Base-by-base conservation (phyloP, 2,329 filamentous ascomycete species). In the Dactylonectria macrodidyma region DNA sequence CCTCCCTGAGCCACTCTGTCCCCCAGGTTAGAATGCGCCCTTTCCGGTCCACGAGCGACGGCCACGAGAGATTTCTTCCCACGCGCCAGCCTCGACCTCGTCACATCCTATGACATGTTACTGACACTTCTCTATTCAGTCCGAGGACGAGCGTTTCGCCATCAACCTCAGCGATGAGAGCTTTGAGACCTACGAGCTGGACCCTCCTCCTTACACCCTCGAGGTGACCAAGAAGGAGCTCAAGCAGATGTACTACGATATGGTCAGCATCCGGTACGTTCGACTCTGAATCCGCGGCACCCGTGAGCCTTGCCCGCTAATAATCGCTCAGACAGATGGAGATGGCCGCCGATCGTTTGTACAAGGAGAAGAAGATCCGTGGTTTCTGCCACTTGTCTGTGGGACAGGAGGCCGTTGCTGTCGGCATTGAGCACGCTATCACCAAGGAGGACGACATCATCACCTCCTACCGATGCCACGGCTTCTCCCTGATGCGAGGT, bases 321-420 rank as follows among this genome's bases (percentile, higher is more conserved):
- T 77, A 78, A 78, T 75, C 72, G 59, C 75, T 69, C 77, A 97
- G 95, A 86, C 96, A 97, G 84, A 97, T 99, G 96, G 96, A 99
- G 86, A 97, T 99, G 95, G 95, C 95, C 75, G 95, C 96, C 86
- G 96, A 99, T 83, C 91, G 95, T 82, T 88, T 99, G 80, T 99
- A 99, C 93, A 99, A 99, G 89, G 96, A 98, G 89, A 99, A 99
- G 92, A 98, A 99, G 90, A 98, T 99, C 78, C 93, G 96, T 78
- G 96, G 96, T 86, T 99, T 99, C 93, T 99, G 96, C 87, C 96
- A 99, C 87, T 86, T 99, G 84, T 98, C 96, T 67, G 97, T 93
- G 67, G 96, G 96, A 71, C 96, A 99, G 86, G 96, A 99, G 89
- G 96, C 96, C 73, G 96, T 99, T 74, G 95, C 96, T 67, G 92